Evolutionary conservation across 768 basidiomycete species (phyloP), one percentile per base, ranked within the genome.

Genomic region (Mrakia gelida): DNA sequence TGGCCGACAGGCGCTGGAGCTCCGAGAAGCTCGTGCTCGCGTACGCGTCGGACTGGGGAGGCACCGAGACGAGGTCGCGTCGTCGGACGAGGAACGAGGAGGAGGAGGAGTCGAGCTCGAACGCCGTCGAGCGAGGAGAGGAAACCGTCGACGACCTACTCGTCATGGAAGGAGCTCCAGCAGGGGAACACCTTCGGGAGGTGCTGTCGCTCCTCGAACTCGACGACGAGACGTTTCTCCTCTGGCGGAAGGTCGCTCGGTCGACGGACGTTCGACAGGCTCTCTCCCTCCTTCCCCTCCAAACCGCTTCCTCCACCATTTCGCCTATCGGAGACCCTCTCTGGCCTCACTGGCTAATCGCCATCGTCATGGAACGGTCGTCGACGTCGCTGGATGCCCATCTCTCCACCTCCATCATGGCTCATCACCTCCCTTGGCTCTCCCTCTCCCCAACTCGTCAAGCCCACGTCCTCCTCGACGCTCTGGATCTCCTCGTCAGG

Each of bases 321-420:
- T 68, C 65, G 1, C 28, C 52, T 3, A 7, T 30, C n/a, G 52
- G 75, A 34, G 45, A 70, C 16, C 75, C 75, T 5, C 67, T 76
- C 49, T 76, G 75, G 75, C 75, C 75, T 7, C n/a, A 34, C 45
- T 76, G 75, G 75, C 65, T 76, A 9, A 16, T 76, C 6, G n/a
- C 11, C 52, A 32, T 26, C 21, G 45, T 76, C 65, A 70, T 76
- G 15, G 49, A 13, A n/a, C 65, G 75, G 18, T 41, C 75, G 21
- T 16, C 26, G 13, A 59, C 49, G 18, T 52, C 63, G 18, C 21
- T 62, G 15, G 75, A 76, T 8, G 75, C 45, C 52, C 75, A 76
- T 30, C 75, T 76, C 21, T 18, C 67, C 16, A n/a, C 67, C 43
- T 49, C 75, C 2, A n/a, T 70, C 13, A 49, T 59, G 30, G 62